Evolutionary conservation across 805 yeast species (phyloP).

Genomic region (Metschnikowia koreensis): DNA sequence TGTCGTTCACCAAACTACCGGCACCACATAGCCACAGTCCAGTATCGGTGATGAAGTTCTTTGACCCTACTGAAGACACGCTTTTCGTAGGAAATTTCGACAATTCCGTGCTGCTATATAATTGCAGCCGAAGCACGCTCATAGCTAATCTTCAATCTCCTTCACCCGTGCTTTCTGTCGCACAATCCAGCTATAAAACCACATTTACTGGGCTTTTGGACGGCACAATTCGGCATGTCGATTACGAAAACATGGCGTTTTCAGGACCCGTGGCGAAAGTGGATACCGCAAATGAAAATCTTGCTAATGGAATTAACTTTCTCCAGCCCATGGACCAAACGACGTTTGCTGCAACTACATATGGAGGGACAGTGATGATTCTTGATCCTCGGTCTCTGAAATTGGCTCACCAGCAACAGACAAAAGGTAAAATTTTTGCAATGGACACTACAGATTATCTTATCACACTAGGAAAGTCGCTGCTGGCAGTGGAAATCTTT

Average conservation of each 20-base stretch:
- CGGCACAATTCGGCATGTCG: constrained; percentile 53
- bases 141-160: constrained; percentile 10
- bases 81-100: constrained; percentile 13
- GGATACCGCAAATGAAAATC: not conserved
- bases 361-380: constrained; percentile 9
- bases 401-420: constrained; percentile 3
- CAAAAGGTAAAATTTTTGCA: constrained; percentile 55
- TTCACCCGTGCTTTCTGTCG: constrained; percentile 29
- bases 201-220: constrained; percentile 52
- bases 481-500: constrained; percentile 53
- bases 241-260: constrained; percentile 42
- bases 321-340: constrained; percentile 12
- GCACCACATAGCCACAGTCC: constrained; percentile 1
- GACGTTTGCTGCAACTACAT: constrained; percentile 19
- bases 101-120: constrained; percentile 12
- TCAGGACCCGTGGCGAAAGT: constrained; percentile 6
- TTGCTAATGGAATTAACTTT: constrained; percentile 18
- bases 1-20: constrained; percentile 16
- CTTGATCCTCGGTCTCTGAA: constrained; percentile 16
- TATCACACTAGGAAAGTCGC: constrained; percentile 54
- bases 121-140: constrained; percentile 2
- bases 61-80: constrained; percentile 12
- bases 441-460: constrained; percentile 52
- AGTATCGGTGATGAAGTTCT: constrained; percentile 9
- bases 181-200: constrained; percentile 23